Conservation (phyloP, 2,329 filamentous ascomycete genomes). For the Aspergillus nomiae region DNA sequence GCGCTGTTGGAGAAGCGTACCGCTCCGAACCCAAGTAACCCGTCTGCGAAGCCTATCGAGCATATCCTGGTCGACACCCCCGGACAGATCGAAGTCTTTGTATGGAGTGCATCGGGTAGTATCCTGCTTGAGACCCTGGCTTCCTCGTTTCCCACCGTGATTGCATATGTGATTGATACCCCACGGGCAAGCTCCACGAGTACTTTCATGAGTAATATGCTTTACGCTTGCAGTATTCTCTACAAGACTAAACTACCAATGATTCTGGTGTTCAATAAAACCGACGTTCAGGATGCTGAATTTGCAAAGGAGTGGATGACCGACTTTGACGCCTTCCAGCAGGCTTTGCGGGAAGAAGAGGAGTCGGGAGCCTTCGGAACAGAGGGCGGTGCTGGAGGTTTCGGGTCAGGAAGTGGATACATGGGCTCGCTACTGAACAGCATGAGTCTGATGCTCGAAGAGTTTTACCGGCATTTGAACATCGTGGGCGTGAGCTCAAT, state of each 20-base stretch:
- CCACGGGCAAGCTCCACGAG: constrained; percentile 89
- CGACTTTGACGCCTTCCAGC: constrained; percentile 94
- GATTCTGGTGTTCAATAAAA: constrained; percentile 99
- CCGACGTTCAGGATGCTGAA: constrained; percentile 84
- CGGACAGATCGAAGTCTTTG: constrained; percentile 97
- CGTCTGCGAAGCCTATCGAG: constrained; percentile 62
- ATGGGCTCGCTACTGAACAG: constrained; percentile 95
- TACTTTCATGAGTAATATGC: constrained; percentile 99
- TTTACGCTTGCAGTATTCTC: constrained; percentile 96
- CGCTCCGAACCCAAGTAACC: constrained; percentile 54
- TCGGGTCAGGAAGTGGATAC: constrained; percentile 80
- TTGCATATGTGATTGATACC: constrained; percentile 97
- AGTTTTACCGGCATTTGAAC: constrained; percentile 92
- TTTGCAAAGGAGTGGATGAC: constrained; percentile 99
- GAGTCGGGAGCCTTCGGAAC: constrained; percentile 74
- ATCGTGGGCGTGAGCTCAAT: constrained; percentile 93
- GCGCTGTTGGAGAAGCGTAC: constrained; percentile 86
- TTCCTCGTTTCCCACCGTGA: constrained; percentile 91
- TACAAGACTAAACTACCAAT: constrained; percentile 99
- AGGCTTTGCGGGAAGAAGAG: constrained; percentile 78
- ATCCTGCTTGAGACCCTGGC: constrained; percentile 93
- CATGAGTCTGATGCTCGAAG: constrained; percentile 96
- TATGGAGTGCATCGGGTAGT: constrained; percentile 94
- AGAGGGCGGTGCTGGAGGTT: constrained; percentile 61
- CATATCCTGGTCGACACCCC: constrained; percentile 94